These are phyloP conservation scores for Colletotrichum sp. DNA, from an alignment of 2,329 filamentous ascomycete genomes.

Conservation along the genomic window DNA sequence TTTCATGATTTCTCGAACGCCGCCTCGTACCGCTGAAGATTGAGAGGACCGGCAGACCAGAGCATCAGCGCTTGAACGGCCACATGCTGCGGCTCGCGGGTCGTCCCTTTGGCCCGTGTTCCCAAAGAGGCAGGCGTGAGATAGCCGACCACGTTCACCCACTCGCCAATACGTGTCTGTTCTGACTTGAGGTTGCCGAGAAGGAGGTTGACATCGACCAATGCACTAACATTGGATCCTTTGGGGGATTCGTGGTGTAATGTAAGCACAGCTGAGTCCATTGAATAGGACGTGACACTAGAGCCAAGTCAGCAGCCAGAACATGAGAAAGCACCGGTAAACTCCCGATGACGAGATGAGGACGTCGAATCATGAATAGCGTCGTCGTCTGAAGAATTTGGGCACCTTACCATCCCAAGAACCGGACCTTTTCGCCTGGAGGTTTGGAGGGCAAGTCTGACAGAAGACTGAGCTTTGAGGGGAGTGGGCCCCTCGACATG, in stretches of 20 bases:
- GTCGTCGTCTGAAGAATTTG: neutral
- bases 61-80: constrained; percentile 76
- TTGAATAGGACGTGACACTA: constrained; percentile 57
- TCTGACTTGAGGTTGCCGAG: constrained; percentile 67
- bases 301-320: constrained; percentile 24
- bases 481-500: constrained; percentile 64
- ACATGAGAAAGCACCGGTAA: neutral
- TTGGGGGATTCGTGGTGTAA: constrained; percentile 71
- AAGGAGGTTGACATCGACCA: constrained; percentile 74
- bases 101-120: constrained; percentile 10
- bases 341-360: neutral
- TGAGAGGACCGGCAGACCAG: constrained; percentile 77
- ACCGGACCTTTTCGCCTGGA: constrained; percentile 81
- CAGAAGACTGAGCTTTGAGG: constrained; percentile 70
- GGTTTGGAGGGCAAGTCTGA: constrained; percentile 57
- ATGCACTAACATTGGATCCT: constrained; percentile 48
- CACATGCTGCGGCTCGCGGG: constrained; percentile 28
- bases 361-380: neutral
- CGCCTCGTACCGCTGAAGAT: constrained; percentile 51
- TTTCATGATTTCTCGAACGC: neutral
- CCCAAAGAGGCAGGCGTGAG: constrained; percentile 43
- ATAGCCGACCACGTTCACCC: constrained; percentile 90
- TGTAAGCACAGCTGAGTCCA: constrained; percentile 62
- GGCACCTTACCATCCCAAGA: constrained; percentile 78
- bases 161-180: constrained; percentile 75